These are phyloP conservation scores for Astrocystis sublimbata DNA, from an alignment of 495 filamentous ascomycete species.

Conservation along the genomic window DNA sequence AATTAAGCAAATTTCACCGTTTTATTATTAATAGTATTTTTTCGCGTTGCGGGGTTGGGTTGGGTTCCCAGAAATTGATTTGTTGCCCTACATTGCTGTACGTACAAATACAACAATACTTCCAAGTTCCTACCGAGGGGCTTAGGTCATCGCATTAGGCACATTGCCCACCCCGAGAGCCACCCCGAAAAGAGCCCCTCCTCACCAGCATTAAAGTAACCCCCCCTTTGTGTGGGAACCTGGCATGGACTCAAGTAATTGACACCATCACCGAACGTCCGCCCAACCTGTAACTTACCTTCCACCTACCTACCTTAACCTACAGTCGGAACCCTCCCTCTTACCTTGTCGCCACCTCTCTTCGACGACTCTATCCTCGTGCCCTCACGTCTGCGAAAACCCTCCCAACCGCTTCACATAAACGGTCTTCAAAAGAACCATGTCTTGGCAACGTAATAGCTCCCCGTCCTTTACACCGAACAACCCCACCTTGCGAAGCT, in stretches of 20 bases:
- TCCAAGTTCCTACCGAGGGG: too few relatives aligned
- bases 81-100: too few relatives aligned
- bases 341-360: not conserved
- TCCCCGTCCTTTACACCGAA: slow-evolving; percentile 11
- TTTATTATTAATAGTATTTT: slow-evolving; percentile 10
- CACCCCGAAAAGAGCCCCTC: slow-evolving; percentile 14
- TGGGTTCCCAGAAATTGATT: slow-evolving; percentile 6
- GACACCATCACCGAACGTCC: slow-evolving; percentile 18
- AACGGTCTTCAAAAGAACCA: slow-evolving; percentile 36
- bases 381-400: slow-evolving; percentile 6
- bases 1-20: not conserved
- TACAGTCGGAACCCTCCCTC: not conserved
- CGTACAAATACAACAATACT: too few relatives aligned
- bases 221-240: slow-evolving; percentile 13
- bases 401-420: slow-evolving; percentile 1
- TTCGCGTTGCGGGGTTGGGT: slow-evolving; percentile 22
- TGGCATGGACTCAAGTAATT: too few relatives aligned
- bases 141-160: slow-evolving; percentile 15
- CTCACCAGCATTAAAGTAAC: slow-evolving; percentile 4
- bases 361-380: slow-evolving; percentile 1
- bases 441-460: slow-evolving; percentile 60
- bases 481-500: slow-evolving; percentile 40
- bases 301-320: not conserved
- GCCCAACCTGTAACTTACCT: slow-evolving; percentile 2
- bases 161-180: slow-evolving; percentile 13